phyloP scores from a whole-genome alignment of 257 asterid species.

The Solanum virginianum region DNA sequence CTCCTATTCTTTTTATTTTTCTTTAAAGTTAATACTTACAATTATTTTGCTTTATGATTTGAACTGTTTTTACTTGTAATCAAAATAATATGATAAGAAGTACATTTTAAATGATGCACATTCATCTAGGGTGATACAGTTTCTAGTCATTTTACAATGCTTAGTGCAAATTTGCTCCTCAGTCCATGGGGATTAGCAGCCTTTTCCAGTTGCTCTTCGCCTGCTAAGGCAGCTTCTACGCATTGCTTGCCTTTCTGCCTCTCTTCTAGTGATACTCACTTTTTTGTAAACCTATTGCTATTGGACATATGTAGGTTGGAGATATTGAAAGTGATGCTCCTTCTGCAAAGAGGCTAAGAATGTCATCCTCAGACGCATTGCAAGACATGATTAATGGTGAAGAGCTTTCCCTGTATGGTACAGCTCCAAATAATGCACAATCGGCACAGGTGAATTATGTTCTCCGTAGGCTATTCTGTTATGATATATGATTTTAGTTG shows the following conservation, averaged over 20 bases:
- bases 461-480: not conserved
- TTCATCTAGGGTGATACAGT: not conserved
- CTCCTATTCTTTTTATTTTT: not conserved
- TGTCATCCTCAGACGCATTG: constrained; percentile 77
- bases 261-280: not conserved
- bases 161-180: not conserved
- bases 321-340: constrained; percentile 86
- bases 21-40: not conserved
- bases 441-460: constrained; percentile 56
- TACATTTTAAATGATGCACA: not conserved
- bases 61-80: not conserved
- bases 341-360: constrained; percentile 56
- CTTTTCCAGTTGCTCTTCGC: not conserved
- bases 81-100: not conserved
- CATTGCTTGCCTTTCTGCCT: not conserved
- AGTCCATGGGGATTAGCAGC: not conserved
- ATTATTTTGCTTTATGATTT: not conserved
- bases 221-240: not conserved
- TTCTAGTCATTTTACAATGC: not conserved
- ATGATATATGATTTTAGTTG: not conserved
- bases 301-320: constrained; percentile 49
- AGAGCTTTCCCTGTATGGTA: constrained; percentile 76
- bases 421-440: constrained; percentile 68
- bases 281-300: not conserved
- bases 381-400: constrained; percentile 74